phyloP scores from a whole-genome alignment of 148 eudicot species.

The Selenicereus undatus region DNA sequence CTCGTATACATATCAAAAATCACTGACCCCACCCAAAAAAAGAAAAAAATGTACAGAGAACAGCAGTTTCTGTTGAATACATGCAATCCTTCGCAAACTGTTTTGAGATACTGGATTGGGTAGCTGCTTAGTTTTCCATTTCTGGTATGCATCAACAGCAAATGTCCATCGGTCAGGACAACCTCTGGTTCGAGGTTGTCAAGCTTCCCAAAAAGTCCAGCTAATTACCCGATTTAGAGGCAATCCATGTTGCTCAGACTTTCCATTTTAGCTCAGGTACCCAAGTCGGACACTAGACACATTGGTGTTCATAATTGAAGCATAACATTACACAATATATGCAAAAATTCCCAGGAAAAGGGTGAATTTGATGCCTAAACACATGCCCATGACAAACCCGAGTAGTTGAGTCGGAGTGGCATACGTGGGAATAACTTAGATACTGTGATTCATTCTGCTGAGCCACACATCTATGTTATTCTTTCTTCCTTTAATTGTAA shows the following conservation, averaged over 20 bases:
- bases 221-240: slow-evolving; percentile 7
- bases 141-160: slow-evolving; percentile 17
- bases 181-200: neutral
- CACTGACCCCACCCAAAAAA: neutral
- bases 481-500: slow-evolving; percentile 71
- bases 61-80: slow-evolving; percentile 12
- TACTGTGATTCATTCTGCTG: slow-evolving; percentile 9
- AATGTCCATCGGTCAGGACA: slow-evolving; percentile 11
- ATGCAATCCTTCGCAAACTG: slow-evolving; percentile 4
- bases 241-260: neutral
- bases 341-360: neutral
- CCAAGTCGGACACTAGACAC: neutral
- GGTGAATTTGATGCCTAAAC: neutral
- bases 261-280: neutral
- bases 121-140: slow-evolving; percentile 3
- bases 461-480: slow-evolving; percentile 28
- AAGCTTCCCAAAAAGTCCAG: slow-evolving; percentile 10
- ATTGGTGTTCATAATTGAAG: neutral
- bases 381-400: neutral
- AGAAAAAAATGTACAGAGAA: neutral
- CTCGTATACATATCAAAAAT: slow-evolving; percentile 29
- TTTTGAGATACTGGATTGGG: neutral
- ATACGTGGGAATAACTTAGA: neutral
- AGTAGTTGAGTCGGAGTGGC: neutral
- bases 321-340: neutral